Base-by-base conservation (phyloP, 345 rosid species). In the Noccaea bulbosa region DNA sequence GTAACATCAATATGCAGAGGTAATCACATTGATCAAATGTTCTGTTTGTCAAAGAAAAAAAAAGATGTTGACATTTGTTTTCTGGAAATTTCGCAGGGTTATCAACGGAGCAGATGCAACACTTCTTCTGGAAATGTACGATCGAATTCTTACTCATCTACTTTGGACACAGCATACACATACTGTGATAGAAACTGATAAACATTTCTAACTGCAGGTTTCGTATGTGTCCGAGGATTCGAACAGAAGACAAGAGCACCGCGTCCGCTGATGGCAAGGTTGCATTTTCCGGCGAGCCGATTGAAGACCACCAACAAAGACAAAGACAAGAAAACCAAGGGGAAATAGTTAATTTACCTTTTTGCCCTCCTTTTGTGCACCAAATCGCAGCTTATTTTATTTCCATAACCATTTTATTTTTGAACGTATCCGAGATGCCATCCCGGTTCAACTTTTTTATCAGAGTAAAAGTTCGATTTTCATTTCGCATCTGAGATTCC, bases 101-200 rank as follows among this genome's bases (percentile, higher is more conserved):
- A 59, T 65, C 93, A n/a, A 90, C 92, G 0, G 92, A 87, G 74
- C 86, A 77, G 73, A 87, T 88, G 50, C 96, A 86, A 56, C 73
- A 49, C 80, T 88, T 93, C 85, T 93, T 93, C 57, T 90, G 98
- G 97, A 88, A 73, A 90, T 97, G 98, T 90, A 85, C 30, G 39
- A 14, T 38, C 70, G 7, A 50, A 67, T 41, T 46, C 33, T 34
- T 57, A 70, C 59, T 58, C 17, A 16, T 83, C 51, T 66, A 12
- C 37, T 68, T 22, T 41, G 22, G 9, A 43, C 39, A 65, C 34
- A 54, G 11, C 12, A 4, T 38, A 38, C 16, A 38, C 14, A 40
- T 20, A 35, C 9, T 35, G 35, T 49, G 35, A 38, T 27, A 49
- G 34, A 70, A 32, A 32, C 44, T 61, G 53, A 37, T 71, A 17